Conservation (phyloP, 495 filamentous ascomycete species). For the Penicillium verhagenii region DNA sequence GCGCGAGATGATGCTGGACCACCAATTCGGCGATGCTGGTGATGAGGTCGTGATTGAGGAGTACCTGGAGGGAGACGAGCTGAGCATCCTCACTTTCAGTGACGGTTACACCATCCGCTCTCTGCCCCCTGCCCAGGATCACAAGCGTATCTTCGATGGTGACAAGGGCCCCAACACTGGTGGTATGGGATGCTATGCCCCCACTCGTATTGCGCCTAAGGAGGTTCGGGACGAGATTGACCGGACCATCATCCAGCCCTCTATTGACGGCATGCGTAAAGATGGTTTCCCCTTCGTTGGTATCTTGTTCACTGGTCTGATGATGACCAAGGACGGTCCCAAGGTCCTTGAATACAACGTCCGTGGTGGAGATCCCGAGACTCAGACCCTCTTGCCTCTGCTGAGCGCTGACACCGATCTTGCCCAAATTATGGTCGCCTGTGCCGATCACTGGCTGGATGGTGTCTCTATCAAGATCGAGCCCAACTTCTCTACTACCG, state of each 20-base stretch:
- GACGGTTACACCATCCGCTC: constrained; percentile 84
- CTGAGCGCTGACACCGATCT: constrained; percentile 79
- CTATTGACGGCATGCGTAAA: constrained; percentile 81
- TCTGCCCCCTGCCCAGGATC: constrained; percentile 92
- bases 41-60: constrained; percentile 97
- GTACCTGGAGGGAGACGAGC: constrained; percentile 85
- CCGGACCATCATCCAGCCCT: constrained; percentile 80
- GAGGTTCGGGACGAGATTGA: constrained; percentile 75
- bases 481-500: constrained; percentile 74
- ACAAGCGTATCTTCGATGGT: constrained; percentile 90
- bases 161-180: constrained; percentile 94
- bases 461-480: constrained; percentile 66
- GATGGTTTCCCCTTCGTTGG: constrained; percentile 80
- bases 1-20: constrained; percentile 84
- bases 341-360: constrained; percentile 97
- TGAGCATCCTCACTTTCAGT: constrained; percentile 86
- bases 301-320: constrained; percentile 90
- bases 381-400: constrained; percentile 85
- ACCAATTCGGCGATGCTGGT: constrained; percentile 83
- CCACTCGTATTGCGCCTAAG: constrained; percentile 77
- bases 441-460: constrained; percentile 71
- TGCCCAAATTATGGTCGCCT: constrained; percentile 87
- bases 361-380: constrained; percentile 94
- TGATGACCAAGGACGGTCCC: constrained; percentile 86
- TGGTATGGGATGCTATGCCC: constrained; percentile 97